Percentiles rank a stretch among this genome's conserved stretches.
These are phyloP conservation scores for Fusarium annulatum DNA, from an alignment of 2,329 filamentous ascomycete genomes.

Conservation along the genomic window DNA sequence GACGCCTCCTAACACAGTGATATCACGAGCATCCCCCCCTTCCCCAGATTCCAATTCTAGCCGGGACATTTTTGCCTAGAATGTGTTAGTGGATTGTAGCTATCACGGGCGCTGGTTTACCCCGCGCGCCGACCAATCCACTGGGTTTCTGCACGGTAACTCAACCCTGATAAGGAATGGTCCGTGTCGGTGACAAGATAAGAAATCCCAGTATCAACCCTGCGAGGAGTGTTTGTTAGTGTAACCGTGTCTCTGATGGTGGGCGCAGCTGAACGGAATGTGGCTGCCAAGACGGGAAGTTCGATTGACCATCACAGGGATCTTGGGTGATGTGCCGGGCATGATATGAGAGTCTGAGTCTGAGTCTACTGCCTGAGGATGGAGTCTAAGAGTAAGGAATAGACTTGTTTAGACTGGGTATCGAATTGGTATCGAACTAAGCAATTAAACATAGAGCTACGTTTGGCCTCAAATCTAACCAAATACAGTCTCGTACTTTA, in stretches of 20 bases:
- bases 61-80: constrained; percentile 34
- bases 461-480: constrained; percentile 3
- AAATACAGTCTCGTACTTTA: constrained; percentile 35
- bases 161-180: constrained; percentile 33
- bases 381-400: no score
- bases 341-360: neutral
- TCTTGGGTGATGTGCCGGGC: neutral
- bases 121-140: constrained; percentile 21
- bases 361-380: neutral
- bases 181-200: constrained; percentile 10
- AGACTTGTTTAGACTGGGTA: neutral
- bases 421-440: neutral
- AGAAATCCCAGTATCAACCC: neutral
- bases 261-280: neutral
- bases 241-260: neutral
- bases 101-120: neutral
- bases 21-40: constrained; percentile 22
- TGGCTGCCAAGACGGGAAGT: constrained; percentile 5
- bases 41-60: constrained; percentile 31
- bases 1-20: constrained; percentile 10
- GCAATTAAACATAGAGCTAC: neutral
- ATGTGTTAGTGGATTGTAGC: constrained; percentile 14
- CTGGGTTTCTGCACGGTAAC: constrained; percentile 25
- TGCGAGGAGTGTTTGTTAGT: neutral
- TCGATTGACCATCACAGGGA: neutral